Conservation (phyloP, 2,329 filamentous ascomycete genomes). For the Pleoardoris graminearum region DNA sequence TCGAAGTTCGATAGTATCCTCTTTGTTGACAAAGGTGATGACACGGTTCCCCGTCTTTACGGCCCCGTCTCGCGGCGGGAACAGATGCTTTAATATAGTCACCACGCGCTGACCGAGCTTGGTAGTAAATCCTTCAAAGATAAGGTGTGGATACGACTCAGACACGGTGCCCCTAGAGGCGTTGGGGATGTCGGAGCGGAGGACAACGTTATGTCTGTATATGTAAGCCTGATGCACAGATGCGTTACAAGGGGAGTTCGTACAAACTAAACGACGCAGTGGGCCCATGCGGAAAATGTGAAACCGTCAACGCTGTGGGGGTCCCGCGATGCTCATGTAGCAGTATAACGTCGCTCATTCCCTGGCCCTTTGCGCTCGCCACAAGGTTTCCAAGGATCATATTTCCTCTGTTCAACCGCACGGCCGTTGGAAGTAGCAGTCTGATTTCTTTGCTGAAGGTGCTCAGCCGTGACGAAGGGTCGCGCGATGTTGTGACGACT, state of each 20-base stretch:
- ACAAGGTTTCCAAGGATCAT: slow-evolving; percentile 85
- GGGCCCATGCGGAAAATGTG: slow-evolving; percentile 85
- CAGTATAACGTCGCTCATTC: slow-evolving; percentile 76
- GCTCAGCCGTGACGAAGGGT: slow-evolving; percentile 81
- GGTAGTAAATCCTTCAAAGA: slow-evolving; percentile 92
- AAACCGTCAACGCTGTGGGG: slow-evolving; percentile 85
- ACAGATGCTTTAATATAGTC: slow-evolving; percentile 90
- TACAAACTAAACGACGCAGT: slow-evolving; percentile 79
- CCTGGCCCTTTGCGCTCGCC: slow-evolving; percentile 75
- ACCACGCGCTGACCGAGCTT: slow-evolving; percentile 79
- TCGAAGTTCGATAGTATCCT: slow-evolving; percentile 83
- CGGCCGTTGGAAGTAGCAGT: slow-evolving; percentile 78
- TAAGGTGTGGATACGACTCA: slow-evolving; percentile 90
- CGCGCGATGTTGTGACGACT: slow-evolving; percentile 86
- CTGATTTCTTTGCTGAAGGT: slow-evolving; percentile 93
- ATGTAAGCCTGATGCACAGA: too few species aligned
- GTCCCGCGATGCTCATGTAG: slow-evolving; percentile 87
- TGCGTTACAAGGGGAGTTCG: too few species aligned
- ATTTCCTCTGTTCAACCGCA: slow-evolving; percentile 89
- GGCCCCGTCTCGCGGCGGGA: slow-evolving; percentile 82
- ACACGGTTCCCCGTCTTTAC: slow-evolving; percentile 83
- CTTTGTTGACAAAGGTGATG: slow-evolving; percentile 83
- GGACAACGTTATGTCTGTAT: slow-evolving; percentile 75
- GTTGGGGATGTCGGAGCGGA: slow-evolving; percentile 91
- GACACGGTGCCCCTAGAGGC: slow-evolving; percentile 83